These are phyloP conservation scores for Fusarium sambucinum DNA, from an alignment of 2,329 filamentous ascomycete species.

Conservation along the genomic window DNA sequence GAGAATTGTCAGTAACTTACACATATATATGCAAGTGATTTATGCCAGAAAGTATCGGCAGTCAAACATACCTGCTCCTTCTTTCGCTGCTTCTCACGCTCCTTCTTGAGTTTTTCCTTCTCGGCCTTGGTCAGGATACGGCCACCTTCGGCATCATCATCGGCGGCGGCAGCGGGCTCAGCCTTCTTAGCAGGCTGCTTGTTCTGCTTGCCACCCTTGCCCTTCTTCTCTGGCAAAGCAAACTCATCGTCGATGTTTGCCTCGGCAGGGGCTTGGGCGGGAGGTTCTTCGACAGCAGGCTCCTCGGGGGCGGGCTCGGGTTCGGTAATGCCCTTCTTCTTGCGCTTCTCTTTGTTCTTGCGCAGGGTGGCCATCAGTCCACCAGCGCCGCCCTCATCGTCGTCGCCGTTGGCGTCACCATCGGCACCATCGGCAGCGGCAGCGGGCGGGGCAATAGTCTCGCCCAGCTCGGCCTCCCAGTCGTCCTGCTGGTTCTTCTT, in stretches of 20 bases:
- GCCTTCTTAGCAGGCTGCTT: constrained; percentile 57
- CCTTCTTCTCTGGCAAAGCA: constrained; percentile 81
- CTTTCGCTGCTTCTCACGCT: constrained; percentile 97
- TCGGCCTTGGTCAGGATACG: constrained; percentile 95
- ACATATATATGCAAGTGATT: not conserved
- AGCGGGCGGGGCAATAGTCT: constrained; percentile 73
- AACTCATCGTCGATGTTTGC: constrained; percentile 89
- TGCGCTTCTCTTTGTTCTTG: constrained; percentile 87
- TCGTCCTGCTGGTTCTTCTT: constrained; percentile 87
- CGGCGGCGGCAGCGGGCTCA: constrained; percentile 65
- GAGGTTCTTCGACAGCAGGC: constrained; percentile 73
- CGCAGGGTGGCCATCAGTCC: constrained; percentile 84
- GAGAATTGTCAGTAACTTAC: constrained; percentile 26
- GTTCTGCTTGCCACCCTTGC: constrained; percentile 67
- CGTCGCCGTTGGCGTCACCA: constrained; percentile 63
- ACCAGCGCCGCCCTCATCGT: constrained; percentile 66
- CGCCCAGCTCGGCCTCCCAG: constrained; percentile 94
- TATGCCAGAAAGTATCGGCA: not conserved
- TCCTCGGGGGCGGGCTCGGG: constrained; percentile 63
- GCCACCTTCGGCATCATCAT: constrained; percentile 69
- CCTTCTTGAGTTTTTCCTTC: constrained; percentile 98
- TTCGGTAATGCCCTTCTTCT: constrained; percentile 84
- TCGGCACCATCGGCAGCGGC: constrained; percentile 54
- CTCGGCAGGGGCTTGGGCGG: constrained; percentile 80
- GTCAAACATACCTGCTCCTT: constrained; percentile 82